phyloP scores from a whole-genome alignment of 352 stramenopile species.

The Pythium sp. region DNA sequence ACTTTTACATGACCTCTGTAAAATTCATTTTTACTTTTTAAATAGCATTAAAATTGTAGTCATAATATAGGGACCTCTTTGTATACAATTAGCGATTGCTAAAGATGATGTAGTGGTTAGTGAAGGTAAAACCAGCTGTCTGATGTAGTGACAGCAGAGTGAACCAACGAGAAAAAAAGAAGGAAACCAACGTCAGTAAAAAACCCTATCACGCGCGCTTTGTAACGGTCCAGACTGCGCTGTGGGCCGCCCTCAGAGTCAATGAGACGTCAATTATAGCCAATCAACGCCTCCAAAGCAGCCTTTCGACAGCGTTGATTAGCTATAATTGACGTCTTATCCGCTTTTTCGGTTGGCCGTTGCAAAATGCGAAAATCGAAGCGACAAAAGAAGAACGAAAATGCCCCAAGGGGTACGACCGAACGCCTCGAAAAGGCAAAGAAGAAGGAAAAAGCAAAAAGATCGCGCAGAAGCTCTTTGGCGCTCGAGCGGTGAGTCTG shows the following conservation, averaged over 20 bases:
- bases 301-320: neutral
- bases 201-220: neutral
- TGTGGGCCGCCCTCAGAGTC: neutral
- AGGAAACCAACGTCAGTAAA: slow-evolving; percentile 13
- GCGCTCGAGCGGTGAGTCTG: neutral
- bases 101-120: neutral
- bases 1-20: neutral
- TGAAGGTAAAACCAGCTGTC: neutral
- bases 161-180: slow-evolving; percentile 15
- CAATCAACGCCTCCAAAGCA: no score
- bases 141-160: neutral
- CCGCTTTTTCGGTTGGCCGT: slow-evolving; percentile 6
- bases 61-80: neutral
- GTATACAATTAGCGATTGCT: neutral
- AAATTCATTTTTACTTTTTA: neutral
- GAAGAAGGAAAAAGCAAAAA: neutral
- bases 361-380: slow-evolving; percentile 11
- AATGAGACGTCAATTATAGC: neutral
- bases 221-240: neutral
- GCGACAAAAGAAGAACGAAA: slow-evolving; percentile 3
- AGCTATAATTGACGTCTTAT: neutral
- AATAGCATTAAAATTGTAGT: neutral
- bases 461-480: neutral
- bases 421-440: neutral
- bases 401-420: slow-evolving; percentile 4